Evolutionary conservation across 768 basidiomycete species (phyloP), one percentile per base, ranked within the genome.

Genomic region (Leccinum disarticulatum): DNA sequence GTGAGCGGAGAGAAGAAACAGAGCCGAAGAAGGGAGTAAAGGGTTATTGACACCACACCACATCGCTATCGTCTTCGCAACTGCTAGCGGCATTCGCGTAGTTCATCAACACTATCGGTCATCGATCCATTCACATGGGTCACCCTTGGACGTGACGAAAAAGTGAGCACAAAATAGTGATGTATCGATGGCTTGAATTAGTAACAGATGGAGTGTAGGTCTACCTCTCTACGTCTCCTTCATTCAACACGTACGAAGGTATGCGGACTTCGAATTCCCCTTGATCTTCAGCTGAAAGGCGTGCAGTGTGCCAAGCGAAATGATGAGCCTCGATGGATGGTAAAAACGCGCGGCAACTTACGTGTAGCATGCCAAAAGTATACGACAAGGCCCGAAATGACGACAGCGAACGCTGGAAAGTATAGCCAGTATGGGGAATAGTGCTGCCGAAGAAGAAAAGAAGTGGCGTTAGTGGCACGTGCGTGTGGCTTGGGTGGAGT

Each of bases 301-400:
- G n/a, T 6, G 17, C 6, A 48, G 25, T 19, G n/a, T 14, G 27
- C 3, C n/a, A 13, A 47, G 54, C 49, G 14, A 50, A 27, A 22
- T 68, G 17, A 59, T 19, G 1, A 30, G 19, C 22, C n/a, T 6
- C 3, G 4, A 15, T 38, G 38, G 27, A 19, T 10, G 43, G 15
- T 10, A 43, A 48, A n/a, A 41, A 54, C 27, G 7, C 49, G 53
- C 22, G 13, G 9, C 3, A 36, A 81, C 91, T 60, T 76, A 93
- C 91, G 92, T 46, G 87, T 86, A 3, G 87, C 83, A 67, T 82
- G 77, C 91, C 92, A 95, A 77, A 94, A 94, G 75, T 95, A 95
- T 22, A 86, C 81, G 65, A 94, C 77, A 2, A 95, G 81, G 2
- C 92, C 93, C 19, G 73, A 51, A 51, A 94, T 77, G 61, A 93